These are phyloP conservation scores for Ceratobasidium sp. DNA, from an alignment of 1,284 basidiomycete genomes.

Conservation along the genomic window DNA sequence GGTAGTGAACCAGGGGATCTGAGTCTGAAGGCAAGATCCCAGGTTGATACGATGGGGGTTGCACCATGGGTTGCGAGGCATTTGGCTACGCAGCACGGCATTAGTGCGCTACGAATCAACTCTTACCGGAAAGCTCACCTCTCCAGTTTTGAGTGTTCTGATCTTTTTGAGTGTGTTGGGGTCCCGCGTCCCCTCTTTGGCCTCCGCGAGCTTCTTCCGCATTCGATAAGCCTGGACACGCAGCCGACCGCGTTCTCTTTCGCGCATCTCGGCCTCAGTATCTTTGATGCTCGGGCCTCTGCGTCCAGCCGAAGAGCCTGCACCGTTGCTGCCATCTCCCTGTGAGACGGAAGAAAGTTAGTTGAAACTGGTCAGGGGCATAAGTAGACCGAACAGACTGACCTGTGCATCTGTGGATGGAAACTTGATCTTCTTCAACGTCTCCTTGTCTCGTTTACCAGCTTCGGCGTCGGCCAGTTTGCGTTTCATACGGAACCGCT, in stretches of 20 bases:
- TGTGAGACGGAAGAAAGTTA: not conserved
- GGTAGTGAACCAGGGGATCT: slow-evolving; percentile 3
- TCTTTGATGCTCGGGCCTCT: slow-evolving; percentile 10
- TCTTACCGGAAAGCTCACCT: not conserved
- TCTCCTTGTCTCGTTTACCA: slow-evolving; percentile 35
- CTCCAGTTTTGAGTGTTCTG: slow-evolving; percentile 2
- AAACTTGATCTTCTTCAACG: slow-evolving; percentile 36
- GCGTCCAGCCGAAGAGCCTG: slow-evolving; percentile 14
- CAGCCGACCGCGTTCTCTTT: slow-evolving; percentile 27
- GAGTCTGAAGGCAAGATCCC: not conserved
- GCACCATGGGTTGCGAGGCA: not conserved
- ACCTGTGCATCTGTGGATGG: not conserved
- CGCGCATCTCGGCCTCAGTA: slow-evolving; percentile 34
- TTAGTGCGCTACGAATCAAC: not conserved
- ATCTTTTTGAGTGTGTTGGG: slow-evolving; percentile 24
- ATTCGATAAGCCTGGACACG: slow-evolving; percentile 37
- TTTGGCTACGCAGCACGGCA: not conserved
- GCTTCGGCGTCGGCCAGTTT: slow-evolving; percentile 36
- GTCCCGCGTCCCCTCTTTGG: slow-evolving; percentile 30
- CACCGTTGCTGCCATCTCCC: not conserved
- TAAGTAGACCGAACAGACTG: not conserved
- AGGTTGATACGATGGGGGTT: slow-evolving; percentile 3
- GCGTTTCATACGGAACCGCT: slow-evolving; percentile 32
- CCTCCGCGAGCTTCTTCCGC: slow-evolving; percentile 37
- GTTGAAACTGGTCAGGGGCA: not conserved